phyloP scores from a whole-genome alignment of 306 rosid species.

The Trifolium pratense region DNA sequence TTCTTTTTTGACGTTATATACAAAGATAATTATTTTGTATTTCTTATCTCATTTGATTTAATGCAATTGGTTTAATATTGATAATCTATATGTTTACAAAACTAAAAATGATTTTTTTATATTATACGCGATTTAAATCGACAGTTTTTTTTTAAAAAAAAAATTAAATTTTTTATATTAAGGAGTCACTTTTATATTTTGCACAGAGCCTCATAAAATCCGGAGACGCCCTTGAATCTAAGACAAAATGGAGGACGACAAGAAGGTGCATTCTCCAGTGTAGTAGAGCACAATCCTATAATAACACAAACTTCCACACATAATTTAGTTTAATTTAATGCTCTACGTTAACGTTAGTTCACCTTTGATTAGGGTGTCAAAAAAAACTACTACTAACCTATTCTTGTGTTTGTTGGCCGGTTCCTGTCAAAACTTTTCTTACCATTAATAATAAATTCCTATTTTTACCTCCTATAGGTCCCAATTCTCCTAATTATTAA shows the following conservation, averaged over 20 bases:
- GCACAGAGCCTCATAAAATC: too few relatives aligned
- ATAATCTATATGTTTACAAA: too few relatives aligned
- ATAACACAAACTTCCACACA: slow-evolving; percentile 38
- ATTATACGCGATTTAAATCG: too few relatives aligned
- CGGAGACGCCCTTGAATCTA: too few relatives aligned
- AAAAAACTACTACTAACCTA: slow-evolving; percentile 15
- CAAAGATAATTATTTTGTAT: too few relatives aligned
- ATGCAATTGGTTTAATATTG: too few relatives aligned
- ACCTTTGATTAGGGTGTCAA: not conserved
- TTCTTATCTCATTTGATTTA: too few relatives aligned
- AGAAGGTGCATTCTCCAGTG: slow-evolving; percentile 31
- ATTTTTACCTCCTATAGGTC: not conserved
- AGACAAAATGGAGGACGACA: slow-evolving; percentile 6
- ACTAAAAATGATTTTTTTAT: too few relatives aligned
- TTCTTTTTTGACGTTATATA: too few relatives aligned
- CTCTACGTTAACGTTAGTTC: not conserved
- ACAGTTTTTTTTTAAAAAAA: too few relatives aligned
- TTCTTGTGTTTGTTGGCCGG: slow-evolving; percentile 7
- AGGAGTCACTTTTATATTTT: too few relatives aligned
- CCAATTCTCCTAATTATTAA: not conserved
- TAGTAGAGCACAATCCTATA: slow-evolving; percentile 1
- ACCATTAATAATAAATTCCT: not conserved
- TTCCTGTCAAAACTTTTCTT: slow-evolving; percentile 18
- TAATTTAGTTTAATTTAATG: not conserved
- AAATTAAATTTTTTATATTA: too few relatives aligned